Conservation (phyloP, 2,329 filamentous ascomycete species). For the Colletotrichum sp. region DNA sequence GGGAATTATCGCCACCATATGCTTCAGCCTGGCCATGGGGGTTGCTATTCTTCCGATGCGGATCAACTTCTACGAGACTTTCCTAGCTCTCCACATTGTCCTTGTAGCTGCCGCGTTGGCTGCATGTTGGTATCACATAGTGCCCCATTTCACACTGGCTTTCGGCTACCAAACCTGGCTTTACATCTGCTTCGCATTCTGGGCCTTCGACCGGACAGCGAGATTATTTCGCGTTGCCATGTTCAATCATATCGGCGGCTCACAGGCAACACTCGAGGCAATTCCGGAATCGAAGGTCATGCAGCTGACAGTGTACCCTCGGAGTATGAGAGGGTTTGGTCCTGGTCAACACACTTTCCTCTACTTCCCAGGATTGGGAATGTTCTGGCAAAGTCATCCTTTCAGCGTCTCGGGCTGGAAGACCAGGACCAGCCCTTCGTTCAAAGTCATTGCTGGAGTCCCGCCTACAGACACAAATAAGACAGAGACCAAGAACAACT, state of each 20-base stretch:
- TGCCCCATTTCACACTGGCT: slow-evolving; percentile 34
- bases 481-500: background rate
- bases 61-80: slow-evolving; percentile 36
- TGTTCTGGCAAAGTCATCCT: slow-evolving; percentile 41
- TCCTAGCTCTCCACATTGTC: slow-evolving; percentile 35
- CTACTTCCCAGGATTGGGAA: slow-evolving; percentile 34
- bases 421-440: background rate
- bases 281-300: slow-evolving; percentile 29
- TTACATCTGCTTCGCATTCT: slow-evolving; percentile 34
- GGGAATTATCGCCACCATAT: slow-evolving; percentile 37
- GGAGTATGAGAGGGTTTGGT: slow-evolving; percentile 36
- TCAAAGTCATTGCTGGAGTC: background rate
- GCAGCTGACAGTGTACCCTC: slow-evolving; percentile 43
- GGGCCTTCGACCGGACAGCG: slow-evolving; percentile 33
- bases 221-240: slow-evolving; percentile 29
- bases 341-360: slow-evolving; percentile 42
- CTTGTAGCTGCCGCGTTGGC: slow-evolving; percentile 35
- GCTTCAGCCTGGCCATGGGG: slow-evolving; percentile 28
- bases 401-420: slow-evolving; percentile 24
- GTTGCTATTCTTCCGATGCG: slow-evolving; percentile 32
- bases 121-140: slow-evolving; percentile 40
- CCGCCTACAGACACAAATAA: background rate
- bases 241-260: slow-evolving; percentile 30
- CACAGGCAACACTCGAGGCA: background rate
- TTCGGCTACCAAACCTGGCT: slow-evolving; percentile 43